These are phyloP conservation scores for Wickerhamiella qilinensis DNA, from an alignment of 805 yeast species.

Conservation along the genomic window DNA sequence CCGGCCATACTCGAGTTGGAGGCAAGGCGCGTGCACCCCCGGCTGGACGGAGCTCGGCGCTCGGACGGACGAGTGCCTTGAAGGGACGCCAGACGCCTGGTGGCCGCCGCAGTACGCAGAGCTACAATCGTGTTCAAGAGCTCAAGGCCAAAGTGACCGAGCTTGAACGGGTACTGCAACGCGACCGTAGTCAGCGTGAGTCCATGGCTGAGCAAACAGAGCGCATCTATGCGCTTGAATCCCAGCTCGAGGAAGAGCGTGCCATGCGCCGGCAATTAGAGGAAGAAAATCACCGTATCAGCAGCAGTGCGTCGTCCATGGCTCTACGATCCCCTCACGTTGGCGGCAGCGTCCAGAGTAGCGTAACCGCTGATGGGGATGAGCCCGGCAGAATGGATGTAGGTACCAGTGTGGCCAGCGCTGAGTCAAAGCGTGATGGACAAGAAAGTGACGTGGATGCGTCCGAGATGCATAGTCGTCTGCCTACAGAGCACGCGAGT, in stretches of 20 bases:
- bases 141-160: conserved; percentile 16
- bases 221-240: conserved; percentile 12
- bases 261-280: background rate
- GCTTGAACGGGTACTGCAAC: conserved; percentile 16
- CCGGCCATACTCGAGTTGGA: too few species aligned
- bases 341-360: background rate
- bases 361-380: background rate
- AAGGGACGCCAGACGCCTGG: conserved; percentile 7
- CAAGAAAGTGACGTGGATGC: background rate
- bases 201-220: conserved; percentile 9
- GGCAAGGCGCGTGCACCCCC: background rate
- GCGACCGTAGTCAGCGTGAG: conserved; percentile 13
- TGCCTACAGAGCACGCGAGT: background rate
- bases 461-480: background rate
- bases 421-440: background rate
- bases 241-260: conserved; percentile 2
- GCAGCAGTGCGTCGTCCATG: background rate
- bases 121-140: conserved; percentile 13
- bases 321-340: background rate
- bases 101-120: conserved; percentile 5
- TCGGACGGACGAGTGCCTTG: conserved; percentile 3
- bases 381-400: too few species aligned
- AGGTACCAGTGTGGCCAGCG: background rate
- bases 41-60: conserved; percentile 2
- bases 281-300: background rate